Conservation (phyloP, 139 green algal genomes). For the Microglena sp. region DNA sequence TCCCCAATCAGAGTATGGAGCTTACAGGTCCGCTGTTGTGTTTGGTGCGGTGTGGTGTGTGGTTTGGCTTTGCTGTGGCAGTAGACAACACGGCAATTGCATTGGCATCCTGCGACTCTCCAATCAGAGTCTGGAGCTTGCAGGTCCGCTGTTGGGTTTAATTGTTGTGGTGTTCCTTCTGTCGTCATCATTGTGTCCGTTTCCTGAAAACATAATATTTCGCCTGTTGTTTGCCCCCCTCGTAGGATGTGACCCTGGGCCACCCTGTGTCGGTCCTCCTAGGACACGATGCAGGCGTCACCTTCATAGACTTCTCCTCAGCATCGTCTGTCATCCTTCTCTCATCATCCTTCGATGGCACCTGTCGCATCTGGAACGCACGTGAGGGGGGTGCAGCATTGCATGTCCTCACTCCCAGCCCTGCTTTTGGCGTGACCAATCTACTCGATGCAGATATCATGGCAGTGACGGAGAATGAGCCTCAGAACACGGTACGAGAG, state of each 20-base stretch:
- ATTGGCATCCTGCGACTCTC: too few species aligned
- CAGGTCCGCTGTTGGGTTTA: too few species aligned
- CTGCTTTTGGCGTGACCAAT: neutral
- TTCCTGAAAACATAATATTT: neutral
- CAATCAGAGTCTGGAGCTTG: too few species aligned
- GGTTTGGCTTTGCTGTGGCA: too few species aligned
- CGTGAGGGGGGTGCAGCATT: neutral
- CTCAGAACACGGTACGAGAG: neutral
- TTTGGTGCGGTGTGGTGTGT: too few species aligned
- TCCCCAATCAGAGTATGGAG: too few species aligned
- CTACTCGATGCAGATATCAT: neutral
- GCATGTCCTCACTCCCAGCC: neutral
- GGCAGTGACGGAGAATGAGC: neutral
- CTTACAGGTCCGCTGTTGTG: too few species aligned
- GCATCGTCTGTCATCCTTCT: neutral
- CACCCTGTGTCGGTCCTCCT: neutral
- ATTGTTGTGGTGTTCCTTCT: neutral
- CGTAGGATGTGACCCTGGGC: neutral
- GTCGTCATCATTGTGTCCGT: constrained; percentile 45
- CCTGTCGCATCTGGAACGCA: neutral
- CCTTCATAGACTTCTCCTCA: neutral
- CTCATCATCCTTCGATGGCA: neutral
- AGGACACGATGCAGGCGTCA: neutral
- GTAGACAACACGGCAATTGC: too few species aligned
- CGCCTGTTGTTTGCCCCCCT: neutral